A percentile compares a stretch with the other conserved stretches of the same genome.
Evolutionary conservation across 2,329 filamentous ascomycete species (phyloP).

Genomic region (Botryotinia globosa): DNA sequence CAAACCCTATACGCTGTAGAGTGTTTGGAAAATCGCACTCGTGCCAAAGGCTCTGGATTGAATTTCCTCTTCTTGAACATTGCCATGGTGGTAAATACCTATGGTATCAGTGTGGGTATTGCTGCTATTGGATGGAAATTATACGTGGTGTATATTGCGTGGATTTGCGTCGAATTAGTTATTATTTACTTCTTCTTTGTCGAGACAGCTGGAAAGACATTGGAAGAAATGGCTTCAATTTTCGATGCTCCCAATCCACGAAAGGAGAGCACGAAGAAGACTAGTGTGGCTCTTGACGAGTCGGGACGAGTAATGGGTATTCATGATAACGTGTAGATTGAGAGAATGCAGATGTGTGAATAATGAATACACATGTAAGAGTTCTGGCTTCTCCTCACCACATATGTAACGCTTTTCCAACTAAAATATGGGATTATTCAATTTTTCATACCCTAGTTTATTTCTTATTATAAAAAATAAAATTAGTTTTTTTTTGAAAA

Average conservation of each 20-base stretch:
- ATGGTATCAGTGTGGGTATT: conserved; percentile 42
- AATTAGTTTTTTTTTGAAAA: too few relatives aligned
- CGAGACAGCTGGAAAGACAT: conserved; percentile 33
- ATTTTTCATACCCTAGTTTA: too few relatives aligned
- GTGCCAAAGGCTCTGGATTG: conserved; percentile 49
- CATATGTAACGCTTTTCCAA: too few relatives aligned
- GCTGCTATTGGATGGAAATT: conserved; percentile 40
- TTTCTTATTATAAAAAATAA: too few relatives aligned
- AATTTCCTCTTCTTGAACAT: conserved; percentile 39
- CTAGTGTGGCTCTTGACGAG: not conserved
- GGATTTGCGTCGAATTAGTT: conserved; percentile 29
- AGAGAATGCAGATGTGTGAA: too few relatives aligned
- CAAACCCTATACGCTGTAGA: conserved; percentile 50
- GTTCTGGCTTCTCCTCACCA: too few relatives aligned
- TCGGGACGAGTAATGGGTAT: conserved; percentile 1
- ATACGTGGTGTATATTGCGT: conserved; percentile 32
- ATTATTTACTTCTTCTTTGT: conserved; percentile 39
- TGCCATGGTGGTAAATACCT: conserved; percentile 42
- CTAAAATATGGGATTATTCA: too few relatives aligned
- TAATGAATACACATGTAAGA: not conserved
- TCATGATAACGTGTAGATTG: not conserved
- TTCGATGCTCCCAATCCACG: conserved; percentile 23
- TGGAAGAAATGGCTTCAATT: conserved; percentile 32
- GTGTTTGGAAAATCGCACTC: conserved; percentile 46
- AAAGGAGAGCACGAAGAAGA: conserved; percentile 1